phyloP scores from a whole-genome alignment of 2,329 filamentous ascomycete species.

The Penicillium sp. region DNA sequence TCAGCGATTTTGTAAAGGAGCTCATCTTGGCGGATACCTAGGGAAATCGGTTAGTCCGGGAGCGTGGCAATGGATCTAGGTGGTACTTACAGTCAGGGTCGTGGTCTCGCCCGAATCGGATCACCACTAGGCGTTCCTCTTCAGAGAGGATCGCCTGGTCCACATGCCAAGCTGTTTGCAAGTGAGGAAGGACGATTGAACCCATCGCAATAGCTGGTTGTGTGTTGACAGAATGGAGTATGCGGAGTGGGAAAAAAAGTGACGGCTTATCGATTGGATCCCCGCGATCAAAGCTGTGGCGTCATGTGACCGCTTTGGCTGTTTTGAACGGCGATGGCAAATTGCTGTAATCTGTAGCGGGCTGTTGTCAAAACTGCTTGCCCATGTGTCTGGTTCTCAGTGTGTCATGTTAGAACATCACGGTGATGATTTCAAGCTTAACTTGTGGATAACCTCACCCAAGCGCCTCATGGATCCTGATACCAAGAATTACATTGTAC shows the following conservation, averaged over 20 bases:
- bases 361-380: background rate
- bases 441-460: background rate
- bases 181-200: slow-evolving; percentile 87
- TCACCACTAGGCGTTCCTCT: slow-evolving; percentile 78
- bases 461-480: no score
- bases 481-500: background rate
- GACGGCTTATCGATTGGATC: slow-evolving; percentile 18
- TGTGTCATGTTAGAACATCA: background rate
- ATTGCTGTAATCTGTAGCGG: no score
- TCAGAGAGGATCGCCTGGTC: slow-evolving; percentile 92
- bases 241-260: slow-evolving; percentile 6
- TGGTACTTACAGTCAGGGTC: slow-evolving; percentile 63
- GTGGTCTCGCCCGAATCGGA: slow-evolving; percentile 86
- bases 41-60: slow-evolving; percentile 14
- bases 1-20: slow-evolving; percentile 94
- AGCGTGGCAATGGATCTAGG: background rate
- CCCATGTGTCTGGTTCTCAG: background rate
- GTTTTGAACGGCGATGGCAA: background rate
- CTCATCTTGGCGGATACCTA: slow-evolving; percentile 76
- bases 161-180: slow-evolving; percentile 93
- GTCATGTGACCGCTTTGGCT: slow-evolving; percentile 12
- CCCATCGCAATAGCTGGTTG: slow-evolving; percentile 53
- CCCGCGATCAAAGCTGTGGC: slow-evolving; percentile 10
- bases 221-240: background rate
- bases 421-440: background rate